Evolutionary conservation across 108 stramenopile species (phyloP).

Genomic region (Cyclotella cryptica): DNA sequence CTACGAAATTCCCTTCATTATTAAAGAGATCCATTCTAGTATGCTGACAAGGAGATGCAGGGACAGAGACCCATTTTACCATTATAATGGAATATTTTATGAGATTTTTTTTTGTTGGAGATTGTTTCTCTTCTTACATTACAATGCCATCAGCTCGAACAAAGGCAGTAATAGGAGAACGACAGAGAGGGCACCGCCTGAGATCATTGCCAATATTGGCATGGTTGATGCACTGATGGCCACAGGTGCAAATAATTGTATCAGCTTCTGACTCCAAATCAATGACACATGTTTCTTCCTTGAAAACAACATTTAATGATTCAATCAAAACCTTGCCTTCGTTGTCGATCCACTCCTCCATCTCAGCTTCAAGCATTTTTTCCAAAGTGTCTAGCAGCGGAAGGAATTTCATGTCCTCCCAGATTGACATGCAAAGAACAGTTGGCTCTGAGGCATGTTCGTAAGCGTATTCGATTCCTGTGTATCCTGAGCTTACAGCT

Average conservation of each 20-base stretch:
- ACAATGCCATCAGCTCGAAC: constrained; percentile 4
- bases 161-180: constrained; percentile 5
- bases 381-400: constrained; percentile 4
- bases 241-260: constrained; percentile 9
- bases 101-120: no score
- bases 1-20: no score
- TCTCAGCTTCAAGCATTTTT: constrained; percentile 3
- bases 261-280: constrained; percentile 13
- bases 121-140: background rate
- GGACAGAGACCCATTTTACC: no score
- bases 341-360: background rate
- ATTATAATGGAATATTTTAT: no score
- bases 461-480: background rate
- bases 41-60: no score
- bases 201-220: background rate
- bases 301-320: background rate
- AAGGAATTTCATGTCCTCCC: constrained; percentile 12
- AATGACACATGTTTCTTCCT: constrained; percentile 12
- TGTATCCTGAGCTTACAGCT: background rate
- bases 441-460: constrained; percentile 2
- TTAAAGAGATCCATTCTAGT: no score
- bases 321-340: constrained; percentile 3
- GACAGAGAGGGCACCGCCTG: constrained; percentile 6
- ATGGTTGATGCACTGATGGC: constrained; percentile 9
- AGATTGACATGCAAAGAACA: constrained; percentile 9